phyloP scores from a whole-genome alignment of 345 rosid species.

The Populus pruinosa region DNA sequence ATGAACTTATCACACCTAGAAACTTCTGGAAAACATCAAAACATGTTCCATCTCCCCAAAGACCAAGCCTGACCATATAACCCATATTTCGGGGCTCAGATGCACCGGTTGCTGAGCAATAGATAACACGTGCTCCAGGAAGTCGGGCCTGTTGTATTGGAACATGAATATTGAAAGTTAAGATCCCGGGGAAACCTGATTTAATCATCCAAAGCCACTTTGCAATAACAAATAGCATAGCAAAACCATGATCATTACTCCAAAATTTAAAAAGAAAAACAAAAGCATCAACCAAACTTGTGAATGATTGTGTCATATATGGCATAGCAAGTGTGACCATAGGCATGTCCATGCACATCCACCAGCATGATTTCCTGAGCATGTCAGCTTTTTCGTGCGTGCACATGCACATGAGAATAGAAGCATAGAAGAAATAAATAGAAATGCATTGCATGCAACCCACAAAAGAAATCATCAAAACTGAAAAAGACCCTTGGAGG shows the following conservation, averaged over 20 bases:
- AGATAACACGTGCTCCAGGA: conserved; percentile 90
- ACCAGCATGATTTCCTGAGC: neutral
- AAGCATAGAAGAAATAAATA: neutral
- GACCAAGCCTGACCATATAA: conserved; percentile 99
- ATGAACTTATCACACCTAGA: conserved; percentile 46
- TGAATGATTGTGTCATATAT: neutral
- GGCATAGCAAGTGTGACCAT: neutral
- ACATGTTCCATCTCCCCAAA: conserved; percentile 96
- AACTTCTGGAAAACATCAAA: conserved; percentile 69
- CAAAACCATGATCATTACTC: neutral
- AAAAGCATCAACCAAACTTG: neutral
- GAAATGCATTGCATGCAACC: neutral
- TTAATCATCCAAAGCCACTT: conserved; percentile 7
- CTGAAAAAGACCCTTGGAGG: neutral
- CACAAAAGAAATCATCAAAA: neutral
- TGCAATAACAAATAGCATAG: neutral
- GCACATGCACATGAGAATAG: neutral
- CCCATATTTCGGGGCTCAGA: conserved; percentile 99
- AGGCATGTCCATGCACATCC: neutral
- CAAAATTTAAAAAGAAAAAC: too few species aligned
- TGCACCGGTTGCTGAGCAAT: conserved; percentile 99
- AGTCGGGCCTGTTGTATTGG: conserved; percentile 72
- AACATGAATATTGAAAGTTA: conserved; percentile 22
- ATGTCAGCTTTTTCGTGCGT: neutral
- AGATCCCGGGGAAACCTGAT: conserved; percentile 1